Evolutionary conservation across 768 basidiomycete genomes (phyloP), one percentile per base, ranked within the genome.

Genomic region (Lanmaoa rubissima): DNA sequence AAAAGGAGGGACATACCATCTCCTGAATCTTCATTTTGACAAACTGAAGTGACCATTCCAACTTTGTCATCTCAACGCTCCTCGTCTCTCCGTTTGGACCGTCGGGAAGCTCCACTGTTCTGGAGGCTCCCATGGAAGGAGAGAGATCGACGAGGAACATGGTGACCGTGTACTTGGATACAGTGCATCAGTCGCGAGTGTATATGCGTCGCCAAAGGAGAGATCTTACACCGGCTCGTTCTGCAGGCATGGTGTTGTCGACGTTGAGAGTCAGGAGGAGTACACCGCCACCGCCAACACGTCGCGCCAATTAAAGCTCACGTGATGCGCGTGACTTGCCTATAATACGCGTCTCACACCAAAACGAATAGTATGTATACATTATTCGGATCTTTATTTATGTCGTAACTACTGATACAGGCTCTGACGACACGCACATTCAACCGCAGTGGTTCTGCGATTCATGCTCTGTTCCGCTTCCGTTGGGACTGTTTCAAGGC

Each of bases 61-160:
- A 78, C 68, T 92, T 88, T 8, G 89, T 84, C 73, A 88, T 85
- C 62, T 90, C 79, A 38, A 79, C 73, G 14, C 76, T 73, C 44
- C 74, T 75, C 36, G 72, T 64, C 60, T 85, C 80, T 46, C 82
- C 83, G 38, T 81, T 73, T 13, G 80, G 73, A 26, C 79, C 81
- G 32, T 76, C 74, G 5, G 84, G 77, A 24, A 87, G 67, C 40
- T 86, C 77, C 40, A 92, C 79, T 1, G 75, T 79, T 51, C 84
- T 76, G 48, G 75, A 67, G 51, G 80, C 80, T 19, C 81, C 87
- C 95, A 97, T 98, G 42, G 93, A 86, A 53, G 87, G 81, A 13
- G 92, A 94, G 46, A 88, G 76, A 78, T 98, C 95, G 63, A 98
- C 75, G 64, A 96, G 81, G 68, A 94, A 97, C 82, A 93, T 87